These are phyloP conservation scores for Hypsizygus ulmarius DNA, from an alignment of 1,284 basidiomycete species.

Conservation along the genomic window DNA sequence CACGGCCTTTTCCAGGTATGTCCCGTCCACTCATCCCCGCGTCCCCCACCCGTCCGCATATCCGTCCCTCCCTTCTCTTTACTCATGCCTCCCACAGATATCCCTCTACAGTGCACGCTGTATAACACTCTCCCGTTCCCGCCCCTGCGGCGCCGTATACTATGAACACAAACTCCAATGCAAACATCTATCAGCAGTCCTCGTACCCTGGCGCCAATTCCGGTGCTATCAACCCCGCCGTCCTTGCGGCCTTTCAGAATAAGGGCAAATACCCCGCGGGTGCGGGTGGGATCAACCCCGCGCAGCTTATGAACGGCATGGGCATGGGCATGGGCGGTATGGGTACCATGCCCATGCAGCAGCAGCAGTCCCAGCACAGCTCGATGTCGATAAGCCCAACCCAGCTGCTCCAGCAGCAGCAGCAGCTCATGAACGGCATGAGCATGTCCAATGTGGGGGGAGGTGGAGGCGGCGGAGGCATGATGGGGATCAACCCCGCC, in stretches of 20 bases:
- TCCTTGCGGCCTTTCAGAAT: constrained; percentile 14
- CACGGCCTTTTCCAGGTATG: constrained; percentile 1
- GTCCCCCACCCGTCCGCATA: background rate
- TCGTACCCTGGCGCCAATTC: background rate
- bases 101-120: background rate
- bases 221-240: constrained; percentile 16
- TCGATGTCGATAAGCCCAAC: constrained; percentile 12
- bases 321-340: background rate
- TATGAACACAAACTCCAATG: constrained; percentile 4
- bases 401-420: constrained; percentile 16
- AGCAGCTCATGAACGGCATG: constrained; percentile 14
- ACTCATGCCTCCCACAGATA: background rate
- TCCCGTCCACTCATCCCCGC: constrained; percentile 1
- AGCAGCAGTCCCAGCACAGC: background rate
- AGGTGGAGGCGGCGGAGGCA: constrained; percentile 1
- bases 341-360: constrained; percentile 2
- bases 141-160: background rate
- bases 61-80: background rate
- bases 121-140: background rate
- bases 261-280: constrained; percentile 5
- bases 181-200: constrained; percentile 6
- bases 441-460: background rate
- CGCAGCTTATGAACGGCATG: constrained; percentile 18
- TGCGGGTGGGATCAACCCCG: constrained; percentile 9
- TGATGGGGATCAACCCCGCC: constrained; percentile 13